A percentile compares a stretch with the other conserved stretches of the same genome.
Evolutionary conservation across 2,329 filamentous ascomycete genomes (phyloP).

Genomic region (Geosmithia putterillii): DNA sequence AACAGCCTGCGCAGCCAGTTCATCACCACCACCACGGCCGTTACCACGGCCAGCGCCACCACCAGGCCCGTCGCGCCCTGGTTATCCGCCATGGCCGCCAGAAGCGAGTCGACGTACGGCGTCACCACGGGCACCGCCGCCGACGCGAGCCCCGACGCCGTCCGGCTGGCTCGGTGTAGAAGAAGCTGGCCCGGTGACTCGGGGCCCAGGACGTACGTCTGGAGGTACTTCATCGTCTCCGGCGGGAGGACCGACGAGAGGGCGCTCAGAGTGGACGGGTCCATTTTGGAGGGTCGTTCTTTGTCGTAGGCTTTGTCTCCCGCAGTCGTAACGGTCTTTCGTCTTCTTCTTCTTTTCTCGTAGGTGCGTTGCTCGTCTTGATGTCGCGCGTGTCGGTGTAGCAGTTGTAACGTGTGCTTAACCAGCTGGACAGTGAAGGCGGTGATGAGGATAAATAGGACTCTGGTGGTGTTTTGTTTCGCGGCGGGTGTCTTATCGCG

Average conservation of each 20-base stretch:
- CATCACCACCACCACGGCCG: conserved; percentile 53
- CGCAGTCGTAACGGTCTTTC: not conserved
- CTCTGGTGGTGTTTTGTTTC: too few species aligned
- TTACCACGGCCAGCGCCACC: conserved; percentile 19
- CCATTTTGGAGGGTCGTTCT: conserved; percentile 10
- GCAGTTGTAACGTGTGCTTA: too few species aligned
- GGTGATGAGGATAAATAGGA: too few species aligned
- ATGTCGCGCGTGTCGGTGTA: too few species aligned
- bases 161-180: conserved; percentile 17
- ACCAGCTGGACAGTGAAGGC: too few species aligned
- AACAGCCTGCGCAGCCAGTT: conserved; percentile 61
- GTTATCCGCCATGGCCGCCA: conserved; percentile 19
- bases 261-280: conserved; percentile 19
- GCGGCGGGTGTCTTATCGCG: too few species aligned
- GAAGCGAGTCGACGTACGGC: conserved; percentile 26
- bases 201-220: conserved; percentile 34
- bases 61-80: conserved; percentile 18
- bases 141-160: conserved; percentile 14
- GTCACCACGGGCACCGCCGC: conserved; percentile 26
- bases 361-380: too few species aligned
- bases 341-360: not conserved
- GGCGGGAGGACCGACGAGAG: conserved; percentile 27
- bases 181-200: conserved; percentile 29
- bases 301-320: too few species aligned
- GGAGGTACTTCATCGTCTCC: conserved; percentile 27